These are phyloP conservation scores for Volvox africanus DNA, from an alignment of 139 green algal species.

Conservation along the genomic window DNA sequence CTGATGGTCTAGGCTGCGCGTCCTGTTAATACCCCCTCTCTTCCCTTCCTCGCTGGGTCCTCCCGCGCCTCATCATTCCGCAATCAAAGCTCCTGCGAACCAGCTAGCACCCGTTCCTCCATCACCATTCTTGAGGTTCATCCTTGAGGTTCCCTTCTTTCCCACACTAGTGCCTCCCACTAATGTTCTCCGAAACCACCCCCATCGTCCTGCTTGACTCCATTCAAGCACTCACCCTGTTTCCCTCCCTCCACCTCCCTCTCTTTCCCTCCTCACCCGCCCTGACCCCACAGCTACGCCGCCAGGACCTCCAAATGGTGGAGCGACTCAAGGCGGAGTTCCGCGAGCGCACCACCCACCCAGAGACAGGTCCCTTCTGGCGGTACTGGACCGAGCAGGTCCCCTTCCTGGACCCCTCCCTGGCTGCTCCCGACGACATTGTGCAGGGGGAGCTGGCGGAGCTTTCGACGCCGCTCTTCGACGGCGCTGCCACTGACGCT, in stretches of 20 bases:
- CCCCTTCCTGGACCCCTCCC: background rate
- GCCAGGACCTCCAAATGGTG: background rate
- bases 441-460: background rate
- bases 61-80: no score
- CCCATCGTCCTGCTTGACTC: background rate
- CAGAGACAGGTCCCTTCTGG: background rate
- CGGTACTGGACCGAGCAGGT: constrained; percentile 32
- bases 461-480: background rate
- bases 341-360: background rate
- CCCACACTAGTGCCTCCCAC: no score
- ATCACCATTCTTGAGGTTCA: no score
- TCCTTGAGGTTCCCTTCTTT: no score
- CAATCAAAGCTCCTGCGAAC: no score
- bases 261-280: background rate
- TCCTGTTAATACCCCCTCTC: no score
- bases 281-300: background rate
- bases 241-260: background rate
- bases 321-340: background rate
- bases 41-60: no score
- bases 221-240: background rate
- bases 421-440: background rate
- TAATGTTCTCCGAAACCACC: no score
- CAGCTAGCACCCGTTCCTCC: no score
- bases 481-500: background rate
- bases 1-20: no score